Percentiles rank a stretch among this genome's conserved stretches.
Conservation (phyloP, 345 rosid genomes). For the Tarenaya hassleriana region DNA sequence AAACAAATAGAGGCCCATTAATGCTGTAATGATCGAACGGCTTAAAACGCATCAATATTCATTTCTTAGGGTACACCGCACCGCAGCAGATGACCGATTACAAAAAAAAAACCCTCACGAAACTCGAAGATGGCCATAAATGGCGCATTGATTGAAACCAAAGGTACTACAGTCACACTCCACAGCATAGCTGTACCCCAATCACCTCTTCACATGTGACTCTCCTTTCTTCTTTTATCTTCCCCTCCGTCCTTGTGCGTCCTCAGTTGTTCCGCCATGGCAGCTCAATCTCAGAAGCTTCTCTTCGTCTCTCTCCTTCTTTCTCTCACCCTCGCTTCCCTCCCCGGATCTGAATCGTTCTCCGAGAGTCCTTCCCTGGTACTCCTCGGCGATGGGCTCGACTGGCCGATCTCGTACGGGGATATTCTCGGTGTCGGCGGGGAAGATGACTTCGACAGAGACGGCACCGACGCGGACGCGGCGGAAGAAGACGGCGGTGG, state of each 20-base stretch:
- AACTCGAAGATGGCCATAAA: slow-evolving; percentile 31
- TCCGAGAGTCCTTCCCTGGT: slow-evolving; percentile 33
- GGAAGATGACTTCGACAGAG: slow-evolving; percentile 17
- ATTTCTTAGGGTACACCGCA: slow-evolving; percentile 18
- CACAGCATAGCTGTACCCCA: slow-evolving; percentile 51
- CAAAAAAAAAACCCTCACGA: slow-evolving; percentile 17
- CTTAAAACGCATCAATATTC: slow-evolving; percentile 7
- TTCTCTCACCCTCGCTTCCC: slow-evolving; percentile 1
- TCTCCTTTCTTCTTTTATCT: slow-evolving; percentile 12
- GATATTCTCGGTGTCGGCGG: slow-evolving; percentile 19
- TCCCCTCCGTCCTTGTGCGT: neutral
- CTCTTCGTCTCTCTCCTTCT: slow-evolving; percentile 19
- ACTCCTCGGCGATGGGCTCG: slow-evolving; percentile 33
- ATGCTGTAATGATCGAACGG: slow-evolving; percentile 14
- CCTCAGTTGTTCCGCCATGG: slow-evolving; percentile 18
- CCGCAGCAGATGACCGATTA: slow-evolving; percentile 22
- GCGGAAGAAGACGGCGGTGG: slow-evolving; percentile 23
- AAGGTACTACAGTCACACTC: too few relatives aligned
- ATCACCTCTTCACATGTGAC: slow-evolving; percentile 34
- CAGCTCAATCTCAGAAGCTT: slow-evolving; percentile 15
- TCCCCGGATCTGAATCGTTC: slow-evolving; percentile 20
- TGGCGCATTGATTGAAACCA: slow-evolving; percentile 32
- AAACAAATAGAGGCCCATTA: slow-evolving; percentile 11
- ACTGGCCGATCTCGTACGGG: slow-evolving; percentile 47
- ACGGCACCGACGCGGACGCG: slow-evolving; percentile 18